A percentile compares a stretch with the other conserved stretches of the same genome.
phyloP scores from a whole-genome alignment of 2,329 filamentous ascomycete species.

The Aspergillus japonicus region DNA sequence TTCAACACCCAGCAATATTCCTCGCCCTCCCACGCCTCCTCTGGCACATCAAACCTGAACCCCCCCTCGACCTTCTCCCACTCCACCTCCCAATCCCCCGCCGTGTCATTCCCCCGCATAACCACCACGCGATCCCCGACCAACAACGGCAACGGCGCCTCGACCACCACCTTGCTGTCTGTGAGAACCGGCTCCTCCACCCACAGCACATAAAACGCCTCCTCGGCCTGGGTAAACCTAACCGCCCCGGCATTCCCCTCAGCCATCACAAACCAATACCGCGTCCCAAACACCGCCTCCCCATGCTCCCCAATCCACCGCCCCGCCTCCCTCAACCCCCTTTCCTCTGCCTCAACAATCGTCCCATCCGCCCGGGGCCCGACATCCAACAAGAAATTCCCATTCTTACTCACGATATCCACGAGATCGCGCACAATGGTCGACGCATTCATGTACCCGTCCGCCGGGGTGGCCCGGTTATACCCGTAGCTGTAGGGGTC shows the following conservation, averaged over 20 bases:
- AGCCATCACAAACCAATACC: constrained; percentile 53
- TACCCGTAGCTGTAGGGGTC: constrained; percentile 61
- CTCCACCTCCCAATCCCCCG: background rate
- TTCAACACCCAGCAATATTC: constrained; percentile 1
- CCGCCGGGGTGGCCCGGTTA: constrained; percentile 54
- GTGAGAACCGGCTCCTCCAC: constrained; percentile 43
- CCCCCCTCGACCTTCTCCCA: background rate
- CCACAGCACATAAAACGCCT: constrained; percentile 55
- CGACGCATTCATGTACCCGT: constrained; percentile 54
- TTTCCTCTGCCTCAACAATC: constrained; percentile 51
- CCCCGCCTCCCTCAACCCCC: constrained; percentile 52
- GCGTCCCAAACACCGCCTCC: constrained; percentile 59
- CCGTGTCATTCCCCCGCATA: constrained; percentile 31
- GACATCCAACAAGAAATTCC: constrained; percentile 58
- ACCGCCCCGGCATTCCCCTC: constrained; percentile 42
- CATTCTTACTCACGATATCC: constrained; percentile 57
- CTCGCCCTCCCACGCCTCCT: background rate
- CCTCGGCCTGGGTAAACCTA: constrained; percentile 53
- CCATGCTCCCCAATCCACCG: constrained; percentile 54
- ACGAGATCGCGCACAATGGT: constrained; percentile 50
- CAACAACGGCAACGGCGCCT: constrained; percentile 47
- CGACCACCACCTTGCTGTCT: constrained; percentile 39
- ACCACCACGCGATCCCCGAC: constrained; percentile 49
- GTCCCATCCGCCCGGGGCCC: constrained; percentile 57
- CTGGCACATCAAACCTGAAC: background rate